Conservation (phyloP, 164 flowering plant genomes). For the Stephania japonica region DNA sequence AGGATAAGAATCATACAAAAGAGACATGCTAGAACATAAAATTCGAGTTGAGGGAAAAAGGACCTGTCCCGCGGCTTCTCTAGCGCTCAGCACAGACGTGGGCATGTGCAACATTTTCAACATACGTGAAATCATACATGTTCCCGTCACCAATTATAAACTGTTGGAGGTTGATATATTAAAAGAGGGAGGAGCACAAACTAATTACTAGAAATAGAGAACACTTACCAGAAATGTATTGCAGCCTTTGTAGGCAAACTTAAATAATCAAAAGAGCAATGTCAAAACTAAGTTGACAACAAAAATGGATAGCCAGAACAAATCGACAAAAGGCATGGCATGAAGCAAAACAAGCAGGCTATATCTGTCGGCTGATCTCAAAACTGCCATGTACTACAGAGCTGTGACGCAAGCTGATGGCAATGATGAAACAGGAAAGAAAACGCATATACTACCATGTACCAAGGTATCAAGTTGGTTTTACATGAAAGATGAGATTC, state of each 20-base stretch:
- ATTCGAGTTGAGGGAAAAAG: not conserved
- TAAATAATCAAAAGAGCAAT: not conserved
- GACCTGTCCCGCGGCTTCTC: constrained; percentile 93
- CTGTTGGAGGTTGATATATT: constrained; percentile 29
- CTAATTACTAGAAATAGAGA: not conserved
- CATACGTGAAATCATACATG: constrained; percentile 86
- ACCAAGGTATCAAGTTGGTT: not conserved
- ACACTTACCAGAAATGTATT: not conserved
- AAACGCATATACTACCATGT: not conserved
- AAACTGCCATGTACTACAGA: too few relatives aligned
- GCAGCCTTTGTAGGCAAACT: constrained; percentile 7
- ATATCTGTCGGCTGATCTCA: too few relatives aligned
- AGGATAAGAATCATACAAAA: not conserved
- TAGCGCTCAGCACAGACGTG: constrained; percentile 89
- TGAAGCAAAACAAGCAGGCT: too few relatives aligned
- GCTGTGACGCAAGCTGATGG: not conserved
- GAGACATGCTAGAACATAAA: not conserved
- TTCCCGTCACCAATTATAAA: constrained; percentile 95
- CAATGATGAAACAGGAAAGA: not conserved
- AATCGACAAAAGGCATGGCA: too few relatives aligned
- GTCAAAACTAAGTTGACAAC: not conserved
- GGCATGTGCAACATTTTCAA: constrained; percentile 94
- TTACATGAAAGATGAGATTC: not conserved
- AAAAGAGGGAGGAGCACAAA: constrained; percentile 3
- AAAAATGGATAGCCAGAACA: too few relatives aligned